Conservation (phyloP, 352 stramenopile species). For the Globisporangium cylindrosporum region DNA sequence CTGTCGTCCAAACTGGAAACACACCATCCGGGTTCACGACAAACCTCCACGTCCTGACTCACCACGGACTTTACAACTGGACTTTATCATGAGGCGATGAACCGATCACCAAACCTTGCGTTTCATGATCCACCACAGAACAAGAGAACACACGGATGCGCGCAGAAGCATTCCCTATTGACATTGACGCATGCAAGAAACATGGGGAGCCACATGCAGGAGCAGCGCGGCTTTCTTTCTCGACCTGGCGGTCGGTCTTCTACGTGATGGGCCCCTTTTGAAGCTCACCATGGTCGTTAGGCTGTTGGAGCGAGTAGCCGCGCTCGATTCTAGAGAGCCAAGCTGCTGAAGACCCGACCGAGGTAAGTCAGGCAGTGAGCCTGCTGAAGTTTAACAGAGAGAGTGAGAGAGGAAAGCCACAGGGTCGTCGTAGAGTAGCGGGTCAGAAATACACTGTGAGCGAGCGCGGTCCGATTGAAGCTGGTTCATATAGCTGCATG, state of each 20-base stretch:
- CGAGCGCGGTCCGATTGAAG: not conserved
- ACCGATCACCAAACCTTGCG: not conserved
- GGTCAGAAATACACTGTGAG: not conserved
- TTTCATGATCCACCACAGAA: not conserved
- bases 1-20: not conserved
- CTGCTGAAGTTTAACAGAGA: not conserved
- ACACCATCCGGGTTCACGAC: not conserved
- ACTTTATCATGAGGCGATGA: not conserved
- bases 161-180: not conserved
- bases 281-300: not conserved
- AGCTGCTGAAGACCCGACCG: not conserved
- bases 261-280: not conserved
- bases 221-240: not conserved
- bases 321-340: too few species aligned
- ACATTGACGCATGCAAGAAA: not conserved
- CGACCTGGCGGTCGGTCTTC: not conserved
- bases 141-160: not conserved
- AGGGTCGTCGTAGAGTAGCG: not conserved
- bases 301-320: not conserved
- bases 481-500: not conserved
- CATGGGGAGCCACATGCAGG: not conserved
- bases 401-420: not conserved
- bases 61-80: not conserved
- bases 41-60: not conserved
- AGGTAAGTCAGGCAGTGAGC: not conserved